phyloP scores from a whole-genome alignment of 208 protist genomes.

The Angomonas desouzai region DNA sequence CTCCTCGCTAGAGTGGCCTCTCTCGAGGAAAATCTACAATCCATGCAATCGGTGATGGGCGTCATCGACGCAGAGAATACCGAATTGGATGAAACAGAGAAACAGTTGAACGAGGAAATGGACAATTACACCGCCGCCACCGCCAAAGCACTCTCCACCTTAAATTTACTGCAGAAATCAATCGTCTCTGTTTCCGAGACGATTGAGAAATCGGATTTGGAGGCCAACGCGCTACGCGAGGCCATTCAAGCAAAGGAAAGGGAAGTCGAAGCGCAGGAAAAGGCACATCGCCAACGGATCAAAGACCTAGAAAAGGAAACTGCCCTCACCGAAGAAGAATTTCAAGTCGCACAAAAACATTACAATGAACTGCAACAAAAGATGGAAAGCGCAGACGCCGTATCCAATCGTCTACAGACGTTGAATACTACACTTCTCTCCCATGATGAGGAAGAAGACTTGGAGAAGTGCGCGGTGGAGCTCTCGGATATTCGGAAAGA shows the following conservation, averaged over 20 bases:
- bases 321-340: background rate
- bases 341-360: background rate
- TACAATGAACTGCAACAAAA: no score
- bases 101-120: slow-evolving; percentile 13
- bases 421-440: background rate
- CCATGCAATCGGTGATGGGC: background rate
- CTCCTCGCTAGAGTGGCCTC: background rate
- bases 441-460: background rate
- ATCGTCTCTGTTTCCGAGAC: background rate
- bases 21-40: background rate
- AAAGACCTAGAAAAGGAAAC: background rate
- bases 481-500: background rate
- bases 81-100: background rate
- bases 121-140: slow-evolving; percentile 23
- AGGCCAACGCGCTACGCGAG: background rate
- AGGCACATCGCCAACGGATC: background rate
- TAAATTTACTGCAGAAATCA: slow-evolving; percentile 11
- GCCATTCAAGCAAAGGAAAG: background rate
- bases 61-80: slow-evolving; percentile 6
- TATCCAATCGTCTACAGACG: background rate
- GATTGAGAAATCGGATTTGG: background rate
- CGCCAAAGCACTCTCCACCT: slow-evolving; percentile 13
- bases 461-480: background rate
- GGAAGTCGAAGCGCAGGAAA: background rate
- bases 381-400: background rate